A percentile compares a stretch with the other conserved stretches of the same genome.
phyloP scores from a whole-genome alignment of 768 basidiomycete species.

The Chiua virens region DNA sequence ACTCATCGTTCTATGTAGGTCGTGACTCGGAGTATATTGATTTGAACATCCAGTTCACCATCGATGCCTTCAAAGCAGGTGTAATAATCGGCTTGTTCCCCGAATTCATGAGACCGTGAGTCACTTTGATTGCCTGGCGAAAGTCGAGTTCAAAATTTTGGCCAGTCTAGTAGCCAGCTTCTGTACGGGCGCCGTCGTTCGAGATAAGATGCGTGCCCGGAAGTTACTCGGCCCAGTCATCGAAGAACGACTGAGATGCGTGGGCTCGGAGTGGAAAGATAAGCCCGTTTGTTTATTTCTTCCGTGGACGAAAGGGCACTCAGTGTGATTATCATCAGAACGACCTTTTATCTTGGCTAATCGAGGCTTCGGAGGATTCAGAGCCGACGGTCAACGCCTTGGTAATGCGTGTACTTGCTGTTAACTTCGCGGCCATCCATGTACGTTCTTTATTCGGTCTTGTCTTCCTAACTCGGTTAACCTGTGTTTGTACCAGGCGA shows the following conservation, averaged over 20 bases:
- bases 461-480: neutral
- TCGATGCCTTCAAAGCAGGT: too few species aligned
- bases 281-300: slow-evolving; percentile 2
- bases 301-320: neutral
- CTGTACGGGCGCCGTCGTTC: slow-evolving; percentile 1
- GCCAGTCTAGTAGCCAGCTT: slow-evolving; percentile 14
- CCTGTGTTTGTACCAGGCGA: neutral
- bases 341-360: slow-evolving; percentile 35
- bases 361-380: slow-evolving; percentile 22
- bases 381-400: slow-evolving; percentile 20
- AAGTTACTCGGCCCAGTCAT: slow-evolving; percentile 29
- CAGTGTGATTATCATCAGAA: slow-evolving; percentile 15
- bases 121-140: too few species aligned
- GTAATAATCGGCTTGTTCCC: too few species aligned
- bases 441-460: slow-evolving; percentile 1
- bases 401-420: slow-evolving; percentile 8
- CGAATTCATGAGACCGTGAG: too few species aligned
- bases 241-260: neutral
- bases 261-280: neutral
- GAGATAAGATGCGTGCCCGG: slow-evolving; percentile 6
- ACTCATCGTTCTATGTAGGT: slow-evolving; percentile 4
- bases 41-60: slow-evolving; percentile 9
- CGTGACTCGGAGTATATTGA: slow-evolving; percentile 30
- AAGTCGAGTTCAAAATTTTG: neutral
- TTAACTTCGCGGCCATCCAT: slow-evolving; percentile 26